Evolutionary conservation across 2,329 filamentous ascomycete species (phyloP), one percentile per base, ranked within the genome.

Genomic region (Boeremia lycopersici): DNA sequence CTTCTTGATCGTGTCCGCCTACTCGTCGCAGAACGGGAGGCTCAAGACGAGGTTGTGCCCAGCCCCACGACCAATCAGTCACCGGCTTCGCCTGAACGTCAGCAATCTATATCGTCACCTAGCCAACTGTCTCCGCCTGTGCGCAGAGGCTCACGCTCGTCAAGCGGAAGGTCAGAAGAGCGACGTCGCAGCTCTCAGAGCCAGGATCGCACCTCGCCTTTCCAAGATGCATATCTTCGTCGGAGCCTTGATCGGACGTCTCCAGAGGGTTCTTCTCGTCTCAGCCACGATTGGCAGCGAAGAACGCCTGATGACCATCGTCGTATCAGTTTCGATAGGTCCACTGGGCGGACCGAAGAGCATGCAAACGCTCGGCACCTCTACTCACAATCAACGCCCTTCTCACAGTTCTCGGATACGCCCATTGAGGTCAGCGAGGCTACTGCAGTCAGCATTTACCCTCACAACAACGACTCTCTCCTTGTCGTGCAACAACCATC

Each of bases 391-490:
- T 78, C 77, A 15, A 83, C 82, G 1, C 78, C 78, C 0, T 80
- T 80, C 45, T 66, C 84, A 71, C 52, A 79, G 74, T 60, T 74
- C 73, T 59, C 81, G 60, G 62, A 77, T 38, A 84, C 82, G 0
- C 81, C 81, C 0, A 73, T 83, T 10, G 85, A 88, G 70, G 79
- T 88, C 47, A 83, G 79, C 55, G 84, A 88, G 68, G 86, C 85
- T 9, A 85, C 78, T 36, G 84, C 83, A 10, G 78, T 88, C 12
- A 83, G 78, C 54, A 80, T 87, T 30, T 87, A 82, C 57, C 81
- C 85, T 2, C 86, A 88, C 71, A 85, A 85, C 69, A 88, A 88
- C 60, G 76, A 84, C 38, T 87, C 84, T 6, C 72, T 88, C 5
- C 74, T 87, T n/a, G 72, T 88, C n/a, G 82, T 88, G n/a, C 82